These are phyloP conservation scores for Euptelea pleiosperma DNA, from an alignment of 164 flowering plant species.

Conservation along the genomic window DNA sequence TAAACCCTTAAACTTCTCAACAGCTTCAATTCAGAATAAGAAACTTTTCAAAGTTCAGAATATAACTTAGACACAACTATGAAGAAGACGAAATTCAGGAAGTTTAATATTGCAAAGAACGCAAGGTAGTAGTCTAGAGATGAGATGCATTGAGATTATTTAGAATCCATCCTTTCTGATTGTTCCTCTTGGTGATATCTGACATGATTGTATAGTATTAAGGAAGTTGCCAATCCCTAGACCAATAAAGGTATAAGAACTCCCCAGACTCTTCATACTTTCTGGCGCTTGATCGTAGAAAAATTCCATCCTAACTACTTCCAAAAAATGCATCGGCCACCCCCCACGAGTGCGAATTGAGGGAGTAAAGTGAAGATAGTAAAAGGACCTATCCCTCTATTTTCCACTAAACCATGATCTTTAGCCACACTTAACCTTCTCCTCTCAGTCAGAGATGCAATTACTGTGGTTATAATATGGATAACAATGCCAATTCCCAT, in stretches of 20 bases:
- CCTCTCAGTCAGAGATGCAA: constrained; percentile 23
- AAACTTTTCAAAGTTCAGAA: constrained; percentile 22
- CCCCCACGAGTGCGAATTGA: constrained; percentile 34
- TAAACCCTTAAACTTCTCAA: constrained; percentile 12
- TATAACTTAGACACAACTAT: constrained; percentile 19
- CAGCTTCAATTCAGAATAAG: constrained; percentile 14
- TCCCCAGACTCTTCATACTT: constrained; percentile 42
- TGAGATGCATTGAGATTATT: constrained; percentile 40
- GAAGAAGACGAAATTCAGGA: constrained; percentile 28
- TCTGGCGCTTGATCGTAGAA: constrained; percentile 48
- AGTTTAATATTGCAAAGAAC: constrained; percentile 24
- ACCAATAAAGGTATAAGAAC: constrained; percentile 28
- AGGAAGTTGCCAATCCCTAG: constrained; percentile 34
- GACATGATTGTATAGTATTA: constrained; percentile 34
- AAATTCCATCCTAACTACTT: constrained; percentile 40
- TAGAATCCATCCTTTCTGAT: constrained; percentile 34
- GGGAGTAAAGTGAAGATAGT: constrained; percentile 33
- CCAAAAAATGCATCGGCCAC: constrained; percentile 32
- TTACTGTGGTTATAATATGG: constrained; percentile 28
- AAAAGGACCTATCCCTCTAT: constrained; percentile 22
- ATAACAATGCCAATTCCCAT: constrained; percentile 31
- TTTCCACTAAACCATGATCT: constrained; percentile 20
- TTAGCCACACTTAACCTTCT: constrained; percentile 22
- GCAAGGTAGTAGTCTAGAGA: constrained; percentile 32
- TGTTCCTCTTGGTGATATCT: constrained; percentile 23